Evolutionary conservation across 2,329 filamentous ascomycete species (phyloP).

Genomic region (Colletotrichum cordylinicola): DNA sequence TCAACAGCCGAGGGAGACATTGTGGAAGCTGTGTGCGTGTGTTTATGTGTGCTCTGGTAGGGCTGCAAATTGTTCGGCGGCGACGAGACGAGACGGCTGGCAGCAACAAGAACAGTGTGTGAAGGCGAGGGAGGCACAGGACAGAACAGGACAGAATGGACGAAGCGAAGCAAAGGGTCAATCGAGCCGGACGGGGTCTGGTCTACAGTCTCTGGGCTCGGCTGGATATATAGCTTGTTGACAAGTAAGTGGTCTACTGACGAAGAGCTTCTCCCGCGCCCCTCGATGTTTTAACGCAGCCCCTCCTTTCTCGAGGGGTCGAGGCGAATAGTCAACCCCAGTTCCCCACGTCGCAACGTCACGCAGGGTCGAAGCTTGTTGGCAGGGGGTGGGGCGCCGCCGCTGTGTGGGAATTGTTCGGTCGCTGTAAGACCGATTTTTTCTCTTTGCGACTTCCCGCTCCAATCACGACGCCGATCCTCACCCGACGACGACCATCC

Average conservation of each 20-base stretch:
- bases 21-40: conserved; percentile 7
- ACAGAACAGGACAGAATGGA: not conserved
- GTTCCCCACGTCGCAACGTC: conserved; percentile 24
- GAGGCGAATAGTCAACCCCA: conserved; percentile 17
- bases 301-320: conserved; percentile 6
- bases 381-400: conserved; percentile 14
- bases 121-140: not conserved
- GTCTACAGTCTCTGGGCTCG: not conserved
- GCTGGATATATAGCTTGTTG: conserved; percentile 12
- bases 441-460: conserved; percentile 17
- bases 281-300: conserved; percentile 5
- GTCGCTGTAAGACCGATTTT: conserved; percentile 25
- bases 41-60: not conserved
- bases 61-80: not conserved
- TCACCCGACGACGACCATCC: conserved; percentile 10
- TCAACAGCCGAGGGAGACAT: conserved; percentile 43
- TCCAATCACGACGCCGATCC: conserved; percentile 19
- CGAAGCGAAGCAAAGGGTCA: not conserved
- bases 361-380: conserved; percentile 26
- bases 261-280: not conserved
- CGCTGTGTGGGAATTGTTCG: conserved; percentile 23
- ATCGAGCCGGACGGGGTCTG: not conserved
- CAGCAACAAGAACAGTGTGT: not conserved
- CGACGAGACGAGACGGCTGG: not conserved
- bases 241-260: not conserved